Conservation (phyloP, 2,329 filamentous ascomycete species). For the Chaetomium sp. region DNA sequence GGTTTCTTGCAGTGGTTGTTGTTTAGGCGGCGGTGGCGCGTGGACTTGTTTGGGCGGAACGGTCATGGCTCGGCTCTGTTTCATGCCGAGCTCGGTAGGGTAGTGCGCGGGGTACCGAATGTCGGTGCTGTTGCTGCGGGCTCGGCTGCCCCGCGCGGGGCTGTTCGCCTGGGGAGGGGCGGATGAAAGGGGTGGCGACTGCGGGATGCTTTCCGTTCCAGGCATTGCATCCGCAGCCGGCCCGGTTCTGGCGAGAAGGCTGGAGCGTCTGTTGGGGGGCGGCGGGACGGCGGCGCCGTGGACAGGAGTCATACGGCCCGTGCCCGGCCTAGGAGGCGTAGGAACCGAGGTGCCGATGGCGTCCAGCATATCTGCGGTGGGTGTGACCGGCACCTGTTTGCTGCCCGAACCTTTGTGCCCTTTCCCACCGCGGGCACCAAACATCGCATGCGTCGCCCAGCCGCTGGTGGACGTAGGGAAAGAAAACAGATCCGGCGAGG, state of each 20-base stretch:
- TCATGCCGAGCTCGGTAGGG: conserved; percentile 22
- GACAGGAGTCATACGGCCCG: conserved; percentile 39
- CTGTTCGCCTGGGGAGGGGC: conserved; percentile 36
- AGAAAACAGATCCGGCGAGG: conserved; percentile 57
- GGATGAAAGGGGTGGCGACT: conserved; percentile 30
- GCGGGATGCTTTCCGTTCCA: conserved; percentile 30
- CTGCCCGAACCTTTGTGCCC: conserved; percentile 39
- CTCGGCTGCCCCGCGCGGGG: conserved; percentile 31
- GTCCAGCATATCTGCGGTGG: conserved; percentile 43
- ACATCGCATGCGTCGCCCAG: conserved; percentile 55
- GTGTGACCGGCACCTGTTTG: conserved; percentile 28
- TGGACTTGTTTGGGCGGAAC: conserved; percentile 33
- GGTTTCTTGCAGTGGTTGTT: conserved; percentile 12
- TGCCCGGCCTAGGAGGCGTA: conserved; percentile 43
- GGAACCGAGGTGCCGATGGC: conserved; percentile 52
- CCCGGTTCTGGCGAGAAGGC: conserved; percentile 52
- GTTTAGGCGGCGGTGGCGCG: conserved; percentile 29
- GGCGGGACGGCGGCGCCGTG: conserved; percentile 42
- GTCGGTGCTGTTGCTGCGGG: conserved; percentile 37
- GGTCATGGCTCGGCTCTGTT: conserved; percentile 32
- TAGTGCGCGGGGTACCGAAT: conserved; percentile 20
- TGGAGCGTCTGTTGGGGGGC: conserved; percentile 56
- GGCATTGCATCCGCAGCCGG: conserved; percentile 33
- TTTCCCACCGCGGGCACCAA: conserved; percentile 45
- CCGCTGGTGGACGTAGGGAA: conserved; percentile 49